Percentiles rank a stretch among this genome's conserved stretches.
Evolutionary conservation across 768 basidiomycete species (phyloP).

Genomic region (Sarcodon aspratus): DNA sequence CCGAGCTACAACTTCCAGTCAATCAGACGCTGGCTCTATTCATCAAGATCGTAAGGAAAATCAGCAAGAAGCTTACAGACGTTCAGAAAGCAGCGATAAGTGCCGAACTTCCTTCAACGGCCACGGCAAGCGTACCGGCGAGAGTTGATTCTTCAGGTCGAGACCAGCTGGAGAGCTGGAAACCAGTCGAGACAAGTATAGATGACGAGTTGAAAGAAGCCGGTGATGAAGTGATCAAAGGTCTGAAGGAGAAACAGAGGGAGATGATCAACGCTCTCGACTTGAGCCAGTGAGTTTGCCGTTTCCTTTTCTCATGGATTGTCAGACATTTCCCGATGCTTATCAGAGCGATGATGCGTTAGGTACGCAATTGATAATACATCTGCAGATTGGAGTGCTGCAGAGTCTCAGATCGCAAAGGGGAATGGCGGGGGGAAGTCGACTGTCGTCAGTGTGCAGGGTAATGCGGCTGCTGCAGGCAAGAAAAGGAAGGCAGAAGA

Average conservation of each 20-base stretch:
- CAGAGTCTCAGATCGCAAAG: conserved; percentile 56
- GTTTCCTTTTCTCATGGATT: neutral
- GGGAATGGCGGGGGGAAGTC: conserved; percentile 35
- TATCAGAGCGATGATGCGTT: conserved; percentile 2
- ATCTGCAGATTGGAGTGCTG: conserved; percentile 61
- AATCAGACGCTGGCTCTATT: conserved; percentile 86
- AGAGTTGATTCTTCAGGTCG: conserved; percentile 9
- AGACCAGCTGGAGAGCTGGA: conserved; percentile 6
- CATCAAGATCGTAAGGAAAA: conserved; percentile 81
- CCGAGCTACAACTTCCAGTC: conserved; percentile 74
- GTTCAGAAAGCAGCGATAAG: conserved; percentile 73
- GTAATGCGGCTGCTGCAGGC: conserved; percentile 20
- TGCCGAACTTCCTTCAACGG: conserved; percentile 41
- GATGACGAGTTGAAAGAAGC: conserved; percentile 39
- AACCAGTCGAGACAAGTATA: conserved; percentile 17
- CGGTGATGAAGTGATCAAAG: conserved; percentile 49
- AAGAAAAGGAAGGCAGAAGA: conserved; percentile 51
- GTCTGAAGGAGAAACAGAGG: conserved; percentile 59
- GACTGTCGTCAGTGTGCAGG: conserved; percentile 72
- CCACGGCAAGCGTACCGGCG: conserved; percentile 15
- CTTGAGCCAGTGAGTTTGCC: conserved; percentile 62
- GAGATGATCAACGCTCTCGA: conserved; percentile 86
- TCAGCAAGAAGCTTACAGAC: conserved; percentile 62
- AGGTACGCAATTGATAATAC: conserved; percentile 71
- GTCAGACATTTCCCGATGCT: neutral